These are phyloP conservation scores for Zelopaecilomyces penicillatus DNA, from an alignment of 2,329 filamentous ascomycete genomes.

Conservation along the genomic window DNA sequence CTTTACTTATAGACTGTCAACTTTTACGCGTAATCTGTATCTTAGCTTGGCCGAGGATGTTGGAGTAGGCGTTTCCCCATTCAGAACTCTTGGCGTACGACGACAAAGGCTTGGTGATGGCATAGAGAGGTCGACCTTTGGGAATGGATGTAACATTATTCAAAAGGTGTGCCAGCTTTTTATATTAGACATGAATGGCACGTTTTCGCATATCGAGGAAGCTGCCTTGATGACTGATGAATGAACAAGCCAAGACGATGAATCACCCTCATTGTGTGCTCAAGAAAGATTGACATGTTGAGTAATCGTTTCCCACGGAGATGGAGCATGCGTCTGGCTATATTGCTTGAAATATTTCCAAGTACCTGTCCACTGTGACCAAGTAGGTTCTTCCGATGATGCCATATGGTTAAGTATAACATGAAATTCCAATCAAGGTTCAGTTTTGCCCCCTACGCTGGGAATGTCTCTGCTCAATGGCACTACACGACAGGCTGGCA, in stretches of 20 bases:
- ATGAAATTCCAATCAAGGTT: background rate
- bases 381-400: too few relatives aligned
- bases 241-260: too few relatives aligned
- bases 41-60: slow-evolving; percentile 3
- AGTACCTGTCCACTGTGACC: too few relatives aligned
- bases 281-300: too few relatives aligned
- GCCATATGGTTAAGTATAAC: too few relatives aligned
- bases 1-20: slow-evolving; percentile 41
- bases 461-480: too few relatives aligned
- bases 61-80: background rate
- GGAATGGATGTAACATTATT: slow-evolving; percentile 7
- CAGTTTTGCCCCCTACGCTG: background rate
- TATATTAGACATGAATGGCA: slow-evolving; percentile 5
- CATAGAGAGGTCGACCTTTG: slow-evolving; percentile 7
- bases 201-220: slow-evolving; percentile 7
- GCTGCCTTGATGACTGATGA: too few relatives aligned
- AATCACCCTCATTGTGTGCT: too few relatives aligned
- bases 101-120: slow-evolving; percentile 1
- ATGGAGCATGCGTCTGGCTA: too few relatives aligned
- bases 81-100: slow-evolving; percentile 3
- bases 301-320: too few relatives aligned
- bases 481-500: too few relatives aligned
- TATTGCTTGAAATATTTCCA: too few relatives aligned
- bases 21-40: slow-evolving; percentile 39
- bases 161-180: slow-evolving; percentile 1